These are phyloP conservation scores for Mortierella sp. DNA, from an alignment of 371 early-diverging fungal genomes.

Conservation along the genomic window DNA sequence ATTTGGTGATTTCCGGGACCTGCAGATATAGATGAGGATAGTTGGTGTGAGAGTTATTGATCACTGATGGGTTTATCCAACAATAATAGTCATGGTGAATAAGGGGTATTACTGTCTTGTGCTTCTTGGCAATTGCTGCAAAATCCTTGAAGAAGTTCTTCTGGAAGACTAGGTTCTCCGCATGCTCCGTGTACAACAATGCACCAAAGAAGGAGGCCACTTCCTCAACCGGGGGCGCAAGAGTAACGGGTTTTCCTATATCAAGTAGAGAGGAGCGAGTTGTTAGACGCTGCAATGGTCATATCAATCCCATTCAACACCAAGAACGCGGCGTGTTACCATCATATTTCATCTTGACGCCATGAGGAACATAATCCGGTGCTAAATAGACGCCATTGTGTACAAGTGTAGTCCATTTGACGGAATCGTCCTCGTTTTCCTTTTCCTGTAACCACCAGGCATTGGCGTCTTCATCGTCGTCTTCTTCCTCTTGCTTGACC, in stretches of 20 bases:
- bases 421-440: conserved; percentile 60
- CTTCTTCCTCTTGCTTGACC: conserved; percentile 54
- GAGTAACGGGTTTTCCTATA: conserved; percentile 65
- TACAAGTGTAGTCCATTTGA: conserved; percentile 89
- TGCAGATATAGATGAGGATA: conserved; percentile 20
- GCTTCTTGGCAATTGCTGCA: conserved; percentile 67
- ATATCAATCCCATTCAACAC: neutral
- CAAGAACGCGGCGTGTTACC: conserved; percentile 60
- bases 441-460: conserved; percentile 63
- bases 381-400: conserved; percentile 95
- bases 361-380: conserved; percentile 93
- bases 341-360: conserved; percentile 88
- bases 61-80: neutral
- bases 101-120: conserved; percentile 65
- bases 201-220: conserved; percentile 95
- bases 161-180: conserved; percentile 83
- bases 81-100: neutral
- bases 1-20: conserved; percentile 79
- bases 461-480: conserved; percentile 58
- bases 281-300: neutral
- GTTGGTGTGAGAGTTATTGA: neutral
- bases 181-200: conserved; percentile 87
- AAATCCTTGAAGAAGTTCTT: conserved; percentile 95
- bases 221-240: conserved; percentile 91
- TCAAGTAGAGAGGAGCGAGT: neutral